Base-by-base conservation (phyloP, 2,329 filamentous ascomycete species). In the Fusarium coffeatum region DNA sequence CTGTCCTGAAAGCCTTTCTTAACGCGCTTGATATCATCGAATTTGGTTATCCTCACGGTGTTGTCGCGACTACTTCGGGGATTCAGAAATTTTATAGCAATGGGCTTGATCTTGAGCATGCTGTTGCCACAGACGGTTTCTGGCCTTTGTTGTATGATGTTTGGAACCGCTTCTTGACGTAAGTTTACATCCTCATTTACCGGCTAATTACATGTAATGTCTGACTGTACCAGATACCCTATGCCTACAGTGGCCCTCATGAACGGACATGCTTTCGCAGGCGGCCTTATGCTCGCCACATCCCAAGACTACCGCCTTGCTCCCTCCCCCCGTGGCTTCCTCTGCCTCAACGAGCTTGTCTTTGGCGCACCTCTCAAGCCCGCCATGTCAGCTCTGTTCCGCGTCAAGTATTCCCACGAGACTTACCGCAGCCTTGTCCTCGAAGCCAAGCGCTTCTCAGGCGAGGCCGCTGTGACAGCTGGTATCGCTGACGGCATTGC, bases 291-390 rank as follows among this genome's bases (percentile, higher is more conserved):
- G 90, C 83, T 92, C 12, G 88, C 92, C 62, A 92, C 93, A 87
- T 89, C 92, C 80, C 92, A 94, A 80, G 92, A 95, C 81, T 96
- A 96, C 82, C 88, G 93, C 28, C 85, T 96, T 71, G 92, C 93
- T 82, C 91, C 91, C 76, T 87, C 90, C 1, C 76, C 84, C 3
- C 84, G 86, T 22, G 93, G 93, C n/a, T 94, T 89, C 80, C 79
- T 92, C 41, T 95, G 93, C 80, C 82, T 96, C 71, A 95, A 95
- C 79, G 93, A 96, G 81, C 84, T 96, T 16, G 89, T 94, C 71
- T 91, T 96, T 66, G 92, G 93, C 54, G 90, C 90, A 2, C 88
- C 90, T n/a, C 86, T 96, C 37, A 87, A 89, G 70, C 86, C 92
- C 5, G 85, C 92, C 63, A 94, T 97, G 92, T 87, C 87, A 56